Evolutionary conservation across 1,139 yeast genomes (phyloP).

Genomic region (Saccharomyces hybrid): DNA sequence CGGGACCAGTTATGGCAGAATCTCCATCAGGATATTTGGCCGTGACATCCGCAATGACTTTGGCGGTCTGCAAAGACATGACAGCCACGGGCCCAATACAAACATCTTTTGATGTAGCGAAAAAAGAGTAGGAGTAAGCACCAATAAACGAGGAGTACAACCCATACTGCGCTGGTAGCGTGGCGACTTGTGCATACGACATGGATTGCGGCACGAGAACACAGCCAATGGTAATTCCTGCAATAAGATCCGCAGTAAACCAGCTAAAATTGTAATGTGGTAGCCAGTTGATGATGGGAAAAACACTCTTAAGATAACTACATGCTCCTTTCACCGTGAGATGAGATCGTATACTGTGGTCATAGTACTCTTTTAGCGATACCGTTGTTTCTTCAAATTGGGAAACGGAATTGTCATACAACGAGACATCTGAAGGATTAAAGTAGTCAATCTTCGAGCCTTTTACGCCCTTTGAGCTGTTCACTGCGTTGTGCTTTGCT

Average conservation of each 20-base stretch:
- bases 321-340: constrained; percentile 12
- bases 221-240: constrained; percentile 89
- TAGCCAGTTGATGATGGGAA: constrained; percentile 79
- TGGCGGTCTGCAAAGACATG: constrained; percentile 82
- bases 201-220: constrained; percentile 92
- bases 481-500: background rate
- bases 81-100: constrained; percentile 97
- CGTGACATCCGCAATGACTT: constrained; percentile 62
- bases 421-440: background rate
- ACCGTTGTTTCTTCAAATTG: constrained; percentile 20
- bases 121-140: constrained; percentile 77
- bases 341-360: constrained; percentile 15
- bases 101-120: constrained; percentile 93
- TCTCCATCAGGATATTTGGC: constrained; percentile 33
- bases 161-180: constrained; percentile 76
- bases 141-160: constrained; percentile 90
- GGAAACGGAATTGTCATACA: constrained; percentile 11
- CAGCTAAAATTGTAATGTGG: constrained; percentile 73
- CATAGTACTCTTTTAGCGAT: constrained; percentile 20
- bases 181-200: constrained; percentile 90
- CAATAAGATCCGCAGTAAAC: constrained; percentile 77
- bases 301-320: constrained; percentile 52
- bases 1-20: constrained; percentile 42
- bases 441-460: constrained; percentile 5
- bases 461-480: constrained; percentile 1